Evolutionary conservation across 116 monocot genomes (phyloP), one percentile per base, ranked within the genome.

Genomic region (Phalaenopsis hybrid): DNA sequence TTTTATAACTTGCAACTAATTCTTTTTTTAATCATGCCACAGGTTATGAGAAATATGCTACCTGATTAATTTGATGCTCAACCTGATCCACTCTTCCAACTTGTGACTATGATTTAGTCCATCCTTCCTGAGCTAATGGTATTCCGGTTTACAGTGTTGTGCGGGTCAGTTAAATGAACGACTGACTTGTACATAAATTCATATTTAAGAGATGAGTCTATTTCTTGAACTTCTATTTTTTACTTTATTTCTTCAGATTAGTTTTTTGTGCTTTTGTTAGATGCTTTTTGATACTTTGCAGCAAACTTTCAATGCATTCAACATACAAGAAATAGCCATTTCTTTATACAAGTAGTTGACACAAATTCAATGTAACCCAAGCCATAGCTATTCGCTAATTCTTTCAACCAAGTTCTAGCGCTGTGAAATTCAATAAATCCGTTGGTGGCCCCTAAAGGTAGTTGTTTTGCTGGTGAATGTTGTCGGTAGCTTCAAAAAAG

Each of bases 41-140:
- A 93, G 94, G 92, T 94, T 57, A 94, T 94, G 94, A 85, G 88
- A 76, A 89, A 82, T 52, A 88, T 86, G 63, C 88, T 94, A 77
- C 94, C 94, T 28, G 94, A 94, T 86, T 67, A 92, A 46, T 94
- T 94, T 90, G 94, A 92, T 76, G 90, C 90, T 31, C 94, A 94
- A 41, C 94, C 94, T 46, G 94, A 94, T 82, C 86, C 92, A 85
- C 91, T 94, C 37, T 94, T 94, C 82, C 94, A 94, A 81, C 89
- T 94, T 72, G 92, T 94, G 74, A 94, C 94, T n/a, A 94, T 94
- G 94, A 89, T 94, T 28, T 41, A 94, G 84, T 85, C 94, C 94
- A 58, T 92, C 89, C 21, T 84, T 91, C 79, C 82, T 94, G 84
- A 86, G 86, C 90, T 51, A 90, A 89, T 86, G 86, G 82, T 21